phyloP scores from a whole-genome alignment of 108 stramenopile species.

The Cyclotella sp. region DNA sequence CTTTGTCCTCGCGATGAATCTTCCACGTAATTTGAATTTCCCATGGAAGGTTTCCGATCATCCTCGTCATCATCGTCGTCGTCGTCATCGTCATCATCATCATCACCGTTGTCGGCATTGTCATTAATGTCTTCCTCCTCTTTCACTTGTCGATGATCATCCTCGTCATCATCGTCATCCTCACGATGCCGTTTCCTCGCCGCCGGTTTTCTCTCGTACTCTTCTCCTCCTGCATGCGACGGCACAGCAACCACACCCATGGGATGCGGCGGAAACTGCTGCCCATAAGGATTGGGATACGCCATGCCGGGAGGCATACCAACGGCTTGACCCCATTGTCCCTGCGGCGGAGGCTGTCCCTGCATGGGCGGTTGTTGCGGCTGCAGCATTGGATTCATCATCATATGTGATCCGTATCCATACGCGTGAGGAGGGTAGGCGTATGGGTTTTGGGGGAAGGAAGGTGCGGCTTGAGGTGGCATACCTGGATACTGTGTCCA shows the following conservation, averaged over 20 bases:
- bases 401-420: not conserved
- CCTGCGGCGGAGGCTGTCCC: not conserved
- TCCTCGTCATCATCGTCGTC: not conserved
- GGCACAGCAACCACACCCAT: not conserved
- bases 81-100: not conserved
- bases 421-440: not conserved
- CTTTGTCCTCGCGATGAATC: too few species aligned
- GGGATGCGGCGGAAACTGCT: not conserved
- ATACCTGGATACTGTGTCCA: not conserved
- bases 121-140: conserved; percentile 1
- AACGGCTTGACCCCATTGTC: not conserved
- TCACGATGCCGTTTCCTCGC: not conserved
- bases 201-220: not conserved
- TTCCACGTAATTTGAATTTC: not conserved
- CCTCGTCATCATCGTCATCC: not conserved
- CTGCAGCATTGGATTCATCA: not conserved
- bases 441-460: not conserved
- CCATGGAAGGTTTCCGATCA: not conserved
- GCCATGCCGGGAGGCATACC: not conserved
- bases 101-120: not conserved
- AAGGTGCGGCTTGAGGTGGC: not conserved
- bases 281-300: not conserved
- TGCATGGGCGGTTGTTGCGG: not conserved
- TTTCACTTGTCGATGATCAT: not conserved
- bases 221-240: not conserved